Evolutionary conservation across 192 early-diverging fungal species (phyloP).

Genomic region (Mortierella hygrophila): DNA sequence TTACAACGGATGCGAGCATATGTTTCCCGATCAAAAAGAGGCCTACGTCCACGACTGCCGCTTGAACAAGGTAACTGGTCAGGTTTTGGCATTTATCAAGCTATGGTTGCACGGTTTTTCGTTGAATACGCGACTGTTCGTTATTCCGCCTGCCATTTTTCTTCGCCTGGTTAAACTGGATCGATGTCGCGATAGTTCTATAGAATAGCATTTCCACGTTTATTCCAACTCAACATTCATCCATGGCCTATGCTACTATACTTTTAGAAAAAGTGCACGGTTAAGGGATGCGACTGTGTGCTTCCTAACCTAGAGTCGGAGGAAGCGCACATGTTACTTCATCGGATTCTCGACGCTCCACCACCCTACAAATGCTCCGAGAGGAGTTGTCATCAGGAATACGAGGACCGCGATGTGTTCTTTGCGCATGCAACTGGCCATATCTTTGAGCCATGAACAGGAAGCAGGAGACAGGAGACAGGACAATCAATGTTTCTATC

Average conservation of each 20-base stretch:
- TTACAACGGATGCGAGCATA: background rate
- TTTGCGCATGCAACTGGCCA: background rate
- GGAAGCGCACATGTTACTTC: background rate
- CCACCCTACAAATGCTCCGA: background rate
- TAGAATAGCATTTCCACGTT: background rate
- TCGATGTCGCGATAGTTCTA: no score
- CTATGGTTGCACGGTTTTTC: no score
- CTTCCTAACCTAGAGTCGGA: background rate
- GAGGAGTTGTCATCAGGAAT: background rate
- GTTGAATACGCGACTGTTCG: no score
- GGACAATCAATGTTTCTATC: no score
- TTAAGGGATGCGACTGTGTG: background rate
- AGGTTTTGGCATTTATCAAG: no score
- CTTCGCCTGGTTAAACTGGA: no score
- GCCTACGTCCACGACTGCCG: background rate
- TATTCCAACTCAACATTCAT: background rate
- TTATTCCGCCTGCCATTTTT: no score
- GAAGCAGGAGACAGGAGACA: background rate
- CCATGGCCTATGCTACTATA: background rate
- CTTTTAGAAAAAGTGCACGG: background rate
- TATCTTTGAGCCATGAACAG: background rate
- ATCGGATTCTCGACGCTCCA: background rate
- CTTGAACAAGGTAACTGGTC: background rate
- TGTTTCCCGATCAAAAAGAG: conserved; percentile 3
- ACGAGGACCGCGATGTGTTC: background rate